A percentile compares a stretch with the other conserved stretches of the same genome.
These are phyloP conservation scores for Quercus lobata DNA, from an alignment of 331 rosid genomes.

Conservation along the genomic window DNA sequence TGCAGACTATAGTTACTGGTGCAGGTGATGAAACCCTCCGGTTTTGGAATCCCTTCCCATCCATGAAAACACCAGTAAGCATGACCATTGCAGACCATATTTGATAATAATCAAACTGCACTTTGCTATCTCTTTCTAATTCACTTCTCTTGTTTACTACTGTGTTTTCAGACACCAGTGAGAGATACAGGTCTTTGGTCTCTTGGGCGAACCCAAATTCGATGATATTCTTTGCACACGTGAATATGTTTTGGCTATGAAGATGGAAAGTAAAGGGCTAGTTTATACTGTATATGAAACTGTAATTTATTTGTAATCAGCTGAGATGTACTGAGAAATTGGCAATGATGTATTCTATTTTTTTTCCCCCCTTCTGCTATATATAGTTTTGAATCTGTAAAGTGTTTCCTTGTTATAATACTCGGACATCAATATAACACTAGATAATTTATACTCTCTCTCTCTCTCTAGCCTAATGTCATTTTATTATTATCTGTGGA, in stretches of 20 bases:
- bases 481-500: too few relatives aligned
- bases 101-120: not conserved
- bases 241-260: not conserved
- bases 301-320: not conserved
- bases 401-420: not conserved
- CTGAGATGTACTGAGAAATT: not conserved
- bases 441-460: too few relatives aligned
- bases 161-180: slow-evolving; percentile 58
- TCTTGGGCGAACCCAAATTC: slow-evolving; percentile 71
- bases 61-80: slow-evolving; percentile 76
- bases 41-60: slow-evolving; percentile 93
- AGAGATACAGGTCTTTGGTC: slow-evolving; percentile 93
- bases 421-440: too few relatives aligned
- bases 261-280: not conserved
- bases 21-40: slow-evolving; percentile 93
- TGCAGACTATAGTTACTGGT: slow-evolving; percentile 93
- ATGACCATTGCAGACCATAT: not conserved
- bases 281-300: not conserved
- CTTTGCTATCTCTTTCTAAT: not conserved
- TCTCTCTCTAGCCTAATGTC: too few relatives aligned
- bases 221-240: slow-evolving; percentile 35
- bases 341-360: not conserved
- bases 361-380: not conserved
- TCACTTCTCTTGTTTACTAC: too few relatives aligned
- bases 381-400: not conserved